These are phyloP conservation scores for Kodamaea fungicola DNA, from an alignment of 1,139 yeast genomes.

Conservation along the genomic window DNA sequence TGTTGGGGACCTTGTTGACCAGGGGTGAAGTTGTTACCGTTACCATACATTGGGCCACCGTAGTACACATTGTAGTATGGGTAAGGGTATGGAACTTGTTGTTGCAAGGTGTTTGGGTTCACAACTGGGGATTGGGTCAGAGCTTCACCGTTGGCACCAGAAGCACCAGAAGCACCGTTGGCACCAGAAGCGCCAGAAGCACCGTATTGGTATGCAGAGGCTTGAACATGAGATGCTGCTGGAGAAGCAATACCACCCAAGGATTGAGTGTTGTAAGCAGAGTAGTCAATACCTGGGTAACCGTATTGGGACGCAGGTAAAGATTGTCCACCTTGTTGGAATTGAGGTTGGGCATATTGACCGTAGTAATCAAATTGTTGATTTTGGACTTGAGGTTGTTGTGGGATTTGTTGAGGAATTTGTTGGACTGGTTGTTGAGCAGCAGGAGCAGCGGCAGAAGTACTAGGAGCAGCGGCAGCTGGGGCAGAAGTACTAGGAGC, in stretches of 20 bases:
- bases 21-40: constrained; percentile 23
- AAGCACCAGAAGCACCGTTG: constrained; percentile 14
- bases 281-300: constrained; percentile 45
- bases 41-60: constrained; percentile 41
- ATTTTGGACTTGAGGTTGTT: constrained; percentile 6
- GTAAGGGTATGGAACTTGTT: constrained; percentile 36
- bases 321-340: constrained; percentile 37
- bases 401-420: constrained; percentile 9
- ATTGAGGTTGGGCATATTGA: constrained; percentile 40
- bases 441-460: constrained; percentile 3
- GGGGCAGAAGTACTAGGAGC: neutral
- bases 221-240: constrained; percentile 34
- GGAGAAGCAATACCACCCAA: constrained; percentile 26
- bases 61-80: constrained; percentile 46
- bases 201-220: constrained; percentile 12
- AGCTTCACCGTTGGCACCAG: constrained; percentile 13
- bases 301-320: constrained; percentile 42
- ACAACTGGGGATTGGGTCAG: constrained; percentile 30
- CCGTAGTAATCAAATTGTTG: constrained; percentile 32
- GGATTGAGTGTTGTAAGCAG: constrained; percentile 36
- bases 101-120: constrained; percentile 26
- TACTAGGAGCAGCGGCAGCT: neutral
- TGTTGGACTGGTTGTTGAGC: constrained; percentile 17
- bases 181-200: no score
- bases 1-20: constrained; percentile 9